These are phyloP conservation scores for Caulochytrium protostelioides DNA, from an alignment of 371 early-diverging fungal genomes.

Conservation along the genomic window DNA sequence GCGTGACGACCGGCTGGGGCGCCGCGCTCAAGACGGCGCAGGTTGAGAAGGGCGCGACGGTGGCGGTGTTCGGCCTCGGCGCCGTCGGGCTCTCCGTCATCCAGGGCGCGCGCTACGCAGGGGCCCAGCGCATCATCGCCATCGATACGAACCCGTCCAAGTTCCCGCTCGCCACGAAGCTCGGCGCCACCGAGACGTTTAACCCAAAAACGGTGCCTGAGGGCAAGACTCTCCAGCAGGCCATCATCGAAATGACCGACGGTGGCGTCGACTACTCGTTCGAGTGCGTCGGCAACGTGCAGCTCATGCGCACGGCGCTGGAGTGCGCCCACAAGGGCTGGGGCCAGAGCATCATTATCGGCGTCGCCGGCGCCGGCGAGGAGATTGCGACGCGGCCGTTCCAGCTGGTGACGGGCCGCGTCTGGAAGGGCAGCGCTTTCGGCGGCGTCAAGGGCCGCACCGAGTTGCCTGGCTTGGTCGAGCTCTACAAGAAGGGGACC, in stretches of 20 bases:
- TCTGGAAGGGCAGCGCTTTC: slow-evolving; percentile 89
- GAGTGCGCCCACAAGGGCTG: slow-evolving; percentile 84
- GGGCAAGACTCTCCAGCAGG: slow-evolving; percentile 50
- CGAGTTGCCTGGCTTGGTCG: slow-evolving; percentile 69
- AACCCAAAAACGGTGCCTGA: slow-evolving; percentile 58
- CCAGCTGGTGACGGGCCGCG: slow-evolving; percentile 65
- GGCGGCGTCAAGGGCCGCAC: slow-evolving; percentile 88
- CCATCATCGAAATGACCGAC: slow-evolving; percentile 70
- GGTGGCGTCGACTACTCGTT: slow-evolving; percentile 91
- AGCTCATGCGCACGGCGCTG: slow-evolving; percentile 82
- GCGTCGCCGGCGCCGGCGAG: slow-evolving; percentile 79
- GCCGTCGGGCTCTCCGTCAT: slow-evolving; percentile 80
- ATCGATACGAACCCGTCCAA: slow-evolving; percentile 74
- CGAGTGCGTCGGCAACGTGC: slow-evolving; percentile 76
- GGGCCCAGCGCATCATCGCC: slow-evolving; percentile 54
- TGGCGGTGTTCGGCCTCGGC: slow-evolving; percentile 88
- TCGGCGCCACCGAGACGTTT: slow-evolving; percentile 80
- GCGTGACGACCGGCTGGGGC: slow-evolving; percentile 88
- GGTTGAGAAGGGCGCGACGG: slow-evolving; percentile 48
- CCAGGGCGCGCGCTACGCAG: slow-evolving; percentile 48
- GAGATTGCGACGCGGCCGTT: slow-evolving; percentile 83
- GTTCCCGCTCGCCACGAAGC: slow-evolving; percentile 39
- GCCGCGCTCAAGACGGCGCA: slow-evolving; percentile 82
- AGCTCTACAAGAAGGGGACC: slow-evolving; percentile 55
- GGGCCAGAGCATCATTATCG: slow-evolving; percentile 56